These are phyloP conservation scores for Syncephalastrum racemosum DNA, from an alignment of 371 early-diverging fungal genomes.

Conservation along the genomic window DNA sequence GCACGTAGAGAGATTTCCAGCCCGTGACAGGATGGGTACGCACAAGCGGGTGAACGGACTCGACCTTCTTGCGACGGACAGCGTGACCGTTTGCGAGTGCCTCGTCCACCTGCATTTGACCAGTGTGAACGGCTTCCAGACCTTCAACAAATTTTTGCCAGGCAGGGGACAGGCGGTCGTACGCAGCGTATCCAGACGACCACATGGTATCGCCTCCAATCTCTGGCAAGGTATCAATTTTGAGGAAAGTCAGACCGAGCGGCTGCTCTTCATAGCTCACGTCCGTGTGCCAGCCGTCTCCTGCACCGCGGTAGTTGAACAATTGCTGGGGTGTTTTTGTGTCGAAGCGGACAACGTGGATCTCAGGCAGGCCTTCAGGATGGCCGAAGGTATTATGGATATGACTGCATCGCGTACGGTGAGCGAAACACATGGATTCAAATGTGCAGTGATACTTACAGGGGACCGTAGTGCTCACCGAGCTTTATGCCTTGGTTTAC, in stretches of 20 bases:
- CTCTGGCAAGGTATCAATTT: constrained; percentile 52
- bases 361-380: constrained; percentile 22
- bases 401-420: constrained; percentile 27
- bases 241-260: constrained; percentile 54
- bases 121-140: constrained; percentile 61
- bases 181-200: constrained; percentile 59
- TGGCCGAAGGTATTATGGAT: constrained; percentile 52
- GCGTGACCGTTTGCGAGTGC: constrained; percentile 40
- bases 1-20: constrained; percentile 63
- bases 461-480: constrained; percentile 52
- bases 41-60: constrained; percentile 57
- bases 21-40: constrained; percentile 72
- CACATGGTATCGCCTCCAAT: constrained; percentile 65
- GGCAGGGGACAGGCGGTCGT: constrained; percentile 60
- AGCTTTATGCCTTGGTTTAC: constrained; percentile 52
- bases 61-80: constrained; percentile 40
- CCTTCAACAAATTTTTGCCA: constrained; percentile 58
- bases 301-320: constrained; percentile 42
- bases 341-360: constrained; percentile 25
- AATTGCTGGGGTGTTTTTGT: constrained; percentile 45
- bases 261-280: constrained; percentile 63
- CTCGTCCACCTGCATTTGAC: constrained; percentile 37
- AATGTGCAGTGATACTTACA: constrained; percentile 9
- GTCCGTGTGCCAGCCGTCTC: constrained; percentile 65
- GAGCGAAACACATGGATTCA: background rate